Evolutionary conservation across 257 asterid genomes (phyloP).

Genomic region (Marsdenia floribunda): DNA sequence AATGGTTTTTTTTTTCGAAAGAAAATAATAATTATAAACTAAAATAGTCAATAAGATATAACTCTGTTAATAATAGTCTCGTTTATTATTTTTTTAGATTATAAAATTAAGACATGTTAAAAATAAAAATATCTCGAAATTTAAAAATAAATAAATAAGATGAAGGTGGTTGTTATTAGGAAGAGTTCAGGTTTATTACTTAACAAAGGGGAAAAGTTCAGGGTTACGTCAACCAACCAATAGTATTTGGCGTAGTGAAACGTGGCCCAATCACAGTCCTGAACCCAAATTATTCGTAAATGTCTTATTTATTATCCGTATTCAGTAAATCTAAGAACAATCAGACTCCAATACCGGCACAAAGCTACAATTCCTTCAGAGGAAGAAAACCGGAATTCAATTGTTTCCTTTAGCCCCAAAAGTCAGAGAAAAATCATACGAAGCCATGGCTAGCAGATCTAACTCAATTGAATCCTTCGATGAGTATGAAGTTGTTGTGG

Average conservation of each 20-base stretch:
- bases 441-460: conserved; percentile 39
- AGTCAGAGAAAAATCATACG: conserved; percentile 9
- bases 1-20: no score
- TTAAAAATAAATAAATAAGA: no score
- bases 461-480: conserved; percentile 8
- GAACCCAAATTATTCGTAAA: neutral
- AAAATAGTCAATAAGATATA: no score
- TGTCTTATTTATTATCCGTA: neutral
- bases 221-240: conserved; percentile 14
- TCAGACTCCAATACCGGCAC: neutral
- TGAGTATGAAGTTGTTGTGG: conserved; percentile 34
- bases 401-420: neutral
- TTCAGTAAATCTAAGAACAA: neutral
- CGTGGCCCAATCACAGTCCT: conserved; percentile 1
- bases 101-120: no score
- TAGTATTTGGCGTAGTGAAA: neutral
- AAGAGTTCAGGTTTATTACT: no score
- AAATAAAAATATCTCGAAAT: no score
- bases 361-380: neutral
- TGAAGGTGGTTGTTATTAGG: no score
- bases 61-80: no score
- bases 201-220: neutral
- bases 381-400: neutral
- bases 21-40: no score
- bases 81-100: no score